phyloP scores from a whole-genome alignment of 805 yeast species.

The Candida orba region DNA sequence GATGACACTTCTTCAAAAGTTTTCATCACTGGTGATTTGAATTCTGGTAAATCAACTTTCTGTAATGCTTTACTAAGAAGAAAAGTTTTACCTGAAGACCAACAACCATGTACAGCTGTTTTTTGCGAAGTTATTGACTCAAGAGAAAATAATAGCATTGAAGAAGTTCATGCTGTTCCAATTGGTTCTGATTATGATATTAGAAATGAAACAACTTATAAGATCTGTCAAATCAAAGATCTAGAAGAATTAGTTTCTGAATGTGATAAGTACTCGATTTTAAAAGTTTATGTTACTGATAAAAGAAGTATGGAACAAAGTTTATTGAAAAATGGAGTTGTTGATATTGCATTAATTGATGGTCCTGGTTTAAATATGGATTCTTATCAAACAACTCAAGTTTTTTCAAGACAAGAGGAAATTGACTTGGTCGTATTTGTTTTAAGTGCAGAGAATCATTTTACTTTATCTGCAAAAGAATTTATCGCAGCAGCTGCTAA shows the following conservation, averaged over 20 bases:
- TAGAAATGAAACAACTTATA: constrained; percentile 60
- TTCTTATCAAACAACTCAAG: constrained; percentile 88
- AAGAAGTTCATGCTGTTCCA: constrained; percentile 90
- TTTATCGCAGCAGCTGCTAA: constrained; percentile 85
- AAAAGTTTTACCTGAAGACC: constrained; percentile 85
- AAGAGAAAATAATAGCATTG: constrained; percentile 60
- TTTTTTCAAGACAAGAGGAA: constrained; percentile 93
- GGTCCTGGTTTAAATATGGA: constrained; percentile 97
- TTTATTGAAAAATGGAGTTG: constrained; percentile 78
- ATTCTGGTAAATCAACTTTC: constrained; percentile 93
- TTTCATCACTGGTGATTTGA: constrained; percentile 92
- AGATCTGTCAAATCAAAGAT: constrained; percentile 42
- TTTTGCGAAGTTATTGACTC: constrained; percentile 93
- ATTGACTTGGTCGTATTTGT: constrained; percentile 95
- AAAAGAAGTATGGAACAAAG: constrained; percentile 58
- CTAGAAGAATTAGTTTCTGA: constrained; percentile 67
- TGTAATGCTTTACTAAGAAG: constrained; percentile 84
- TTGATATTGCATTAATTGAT: constrained; percentile 87
- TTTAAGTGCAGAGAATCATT: constrained; percentile 92
- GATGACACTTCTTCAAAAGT: constrained; percentile 92
- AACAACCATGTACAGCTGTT: constrained; percentile 94
- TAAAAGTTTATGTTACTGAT: constrained; percentile 81
- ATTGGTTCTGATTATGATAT: constrained; percentile 36
- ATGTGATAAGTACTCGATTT: constrained; percentile 60
- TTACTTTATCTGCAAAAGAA: constrained; percentile 90